Base-by-base conservation (phyloP, 345 rosid species). In the Corymbia maculata region DNA sequence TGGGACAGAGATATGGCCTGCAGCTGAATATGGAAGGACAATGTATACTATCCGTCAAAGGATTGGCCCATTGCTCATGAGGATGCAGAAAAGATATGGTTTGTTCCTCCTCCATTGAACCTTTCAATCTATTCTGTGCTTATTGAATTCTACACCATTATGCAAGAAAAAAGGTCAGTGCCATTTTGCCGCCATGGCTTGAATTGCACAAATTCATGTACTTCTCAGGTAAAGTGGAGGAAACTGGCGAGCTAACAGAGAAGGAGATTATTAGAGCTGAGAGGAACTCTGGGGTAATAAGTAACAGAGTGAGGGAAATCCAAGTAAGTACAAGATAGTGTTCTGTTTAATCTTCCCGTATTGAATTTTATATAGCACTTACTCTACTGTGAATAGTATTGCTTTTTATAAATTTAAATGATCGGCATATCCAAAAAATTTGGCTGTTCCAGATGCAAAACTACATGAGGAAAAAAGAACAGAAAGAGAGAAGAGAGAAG, bases 1-100 rank as follows among this genome's bases (percentile, higher is more conserved):
- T 88, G 99, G 99, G 91, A 94, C 97, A 36, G 99, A 98, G 92
- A 95, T 98, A 70, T 98, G 99, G 99, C 99, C 99, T 87, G 98
- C 99, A 21, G 99, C 99, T 28, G 99, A 97, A 88, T 98, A 98
- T 89, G 99, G 99, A 61, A 94, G 98, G 93, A 98, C 99, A 85
- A 98, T 98, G 99, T 97, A 98, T 91, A 96, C 99, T 82, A 96
- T 98, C 52, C 96, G 98, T 51, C 99, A 97, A 88, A 93, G 99
- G 90, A 93, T 98, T 68, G 99, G 99, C 87, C 99, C 99, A 2
- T 94, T 98, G 87, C 93, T 95, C 87, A 97, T 97, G 98, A 94
- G 90, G 93, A 93, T 98, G 99, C 94, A 94, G 93, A 97, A 94
- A 90, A 93, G 98, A 93, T 91, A 93, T 51, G 99, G 99, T 97